Base-by-base conservation (phyloP, 768 basidiomycete species). In the Pleurotus cornucopiae region DNA sequence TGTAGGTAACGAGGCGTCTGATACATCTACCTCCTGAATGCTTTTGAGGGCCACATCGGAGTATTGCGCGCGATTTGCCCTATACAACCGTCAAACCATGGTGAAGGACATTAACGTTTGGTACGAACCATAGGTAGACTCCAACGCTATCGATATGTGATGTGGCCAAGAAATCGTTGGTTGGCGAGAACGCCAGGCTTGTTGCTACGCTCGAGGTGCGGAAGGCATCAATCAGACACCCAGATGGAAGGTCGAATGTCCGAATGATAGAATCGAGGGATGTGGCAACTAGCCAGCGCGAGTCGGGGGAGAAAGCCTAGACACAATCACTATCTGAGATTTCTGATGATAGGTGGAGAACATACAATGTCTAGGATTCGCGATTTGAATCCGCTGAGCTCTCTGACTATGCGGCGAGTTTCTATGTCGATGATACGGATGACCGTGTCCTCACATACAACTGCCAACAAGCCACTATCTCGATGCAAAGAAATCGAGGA, bases 51-150 rank as follows among this genome's bases (percentile, higher is more conserved):
- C 77, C 14, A 97, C 81, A 57, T 96, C 90, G 0, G 86, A 70
- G 67, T 94, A 98, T 67, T 98, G 97, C 7, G 95, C 94, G 48
- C 94, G 86, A 70, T 99, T 98, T 11, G 95, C 93, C 94, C 90
- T 94, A 58, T 61, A 40, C 51, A 23, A 55, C 37, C 14, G 54
- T 60, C 11, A 59, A 6, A 21, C 14, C 16, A 20, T 12, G 54
- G 21, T 16, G 43, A 6, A 45, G 34, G 18, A 16, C 25, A 45
- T 18, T 40, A 6, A 49, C 3, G 16, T 2, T 11, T 11, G 44
- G 5, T 20, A 54, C 80, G 55, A 57, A 89, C 94, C 97, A 99
- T n/a, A 99, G 80, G 69, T 89, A 95, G 2, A 99, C 81, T 9
- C 95, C 97, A 53, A 98, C 88, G 57, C 87, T 94, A 62, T 97